A percentile compares a stretch with the other conserved stretches of the same genome.
phyloP scores from a whole-genome alignment of 2,329 filamentous ascomycete species.

The Whalleya microplaca region DNA sequence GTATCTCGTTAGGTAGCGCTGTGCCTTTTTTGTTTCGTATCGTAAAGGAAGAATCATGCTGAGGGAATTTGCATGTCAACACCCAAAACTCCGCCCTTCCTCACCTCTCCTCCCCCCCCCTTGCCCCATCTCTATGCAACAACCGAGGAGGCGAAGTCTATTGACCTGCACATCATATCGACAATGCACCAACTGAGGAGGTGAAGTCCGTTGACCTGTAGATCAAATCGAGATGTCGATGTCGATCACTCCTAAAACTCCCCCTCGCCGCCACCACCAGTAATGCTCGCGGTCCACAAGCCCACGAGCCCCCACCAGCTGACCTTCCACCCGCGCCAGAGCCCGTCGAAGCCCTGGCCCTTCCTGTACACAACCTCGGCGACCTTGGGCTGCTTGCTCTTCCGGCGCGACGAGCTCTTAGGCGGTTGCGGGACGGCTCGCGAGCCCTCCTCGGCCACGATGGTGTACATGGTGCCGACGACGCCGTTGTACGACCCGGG shows the following conservation, averaged over 20 bases:
- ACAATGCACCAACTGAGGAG: too few species aligned
- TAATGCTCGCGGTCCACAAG: slow-evolving; percentile 70
- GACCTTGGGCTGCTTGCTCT: slow-evolving; percentile 38
- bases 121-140: not conserved
- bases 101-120: slow-evolving; percentile 3
- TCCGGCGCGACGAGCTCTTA: slow-evolving; percentile 34
- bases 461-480: slow-evolving; percentile 87
- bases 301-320: slow-evolving; percentile 78
- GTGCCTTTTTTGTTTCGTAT: slow-evolving; percentile 4
- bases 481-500: slow-evolving; percentile 83
- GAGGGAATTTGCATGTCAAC: slow-evolving; percentile 14
- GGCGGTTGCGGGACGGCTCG: slow-evolving; percentile 47
- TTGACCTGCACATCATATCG: not conserved
- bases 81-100: slow-evolving; percentile 15
- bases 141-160: too few species aligned
- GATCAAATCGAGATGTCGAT: not conserved
- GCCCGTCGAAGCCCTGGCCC: slow-evolving; percentile 69
- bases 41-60: slow-evolving; percentile 8
- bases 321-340: slow-evolving; percentile 77
- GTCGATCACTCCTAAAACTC: slow-evolving; percentile 56
- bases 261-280: slow-evolving; percentile 64
- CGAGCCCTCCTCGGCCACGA: slow-evolving; percentile 80
- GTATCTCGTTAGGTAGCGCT: slow-evolving; percentile 40
- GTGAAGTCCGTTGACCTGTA: not conserved
- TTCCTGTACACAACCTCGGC: slow-evolving; percentile 53